Base-by-base conservation (phyloP, 208 protist genomes). In the Borovskyia barvae region DNA sequence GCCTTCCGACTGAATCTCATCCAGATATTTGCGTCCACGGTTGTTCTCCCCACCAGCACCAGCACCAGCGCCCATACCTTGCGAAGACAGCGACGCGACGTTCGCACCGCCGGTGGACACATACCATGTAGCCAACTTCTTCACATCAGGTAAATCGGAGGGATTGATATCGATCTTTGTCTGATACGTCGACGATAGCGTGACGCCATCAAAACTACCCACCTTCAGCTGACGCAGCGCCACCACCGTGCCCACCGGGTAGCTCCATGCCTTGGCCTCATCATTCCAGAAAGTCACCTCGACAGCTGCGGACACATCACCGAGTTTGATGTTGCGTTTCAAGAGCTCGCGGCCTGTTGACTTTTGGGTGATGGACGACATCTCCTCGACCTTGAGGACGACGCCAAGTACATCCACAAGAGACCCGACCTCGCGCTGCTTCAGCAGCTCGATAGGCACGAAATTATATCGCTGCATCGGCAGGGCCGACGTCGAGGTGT, bases 271-370 rank as follows among this genome's bases (percentile, higher is more conserved):
- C 62, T 82, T 76, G 28, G 92, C 92, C 50, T 89, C 75, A 17
- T 94, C 85, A 37, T 94, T 92, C 90, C 92, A 97, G 15, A 95
- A 64, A 8, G 92, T 97, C 11, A 95, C 69, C 54, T 95, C 89
- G 1, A 97, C 70, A 7, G 84, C 73, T 14, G 90, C 87, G 19
- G 76, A 89, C 47, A 57, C 70, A 70, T 97, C 92, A 30, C 55
- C 82, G 3, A 97, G 24, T 70, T 86, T 88, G 25, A 96, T 55
- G 39, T 80, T 90, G 30, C 89, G 82, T 67, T 92, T 93, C 11
- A 80, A 43, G 17, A 97, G 77, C 58, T 91, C 83, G n/a, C 77
- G 67, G 9, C 89, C 89, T 0, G 85, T 93, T 17, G 85, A 81
- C 54, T 84, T 89, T 61, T 92, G 84, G 30, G 71, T 90, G 49